Percentiles rank a stretch among this genome's conserved stretches.
Evolutionary conservation across 495 filamentous ascomycete species (phyloP).

Genomic region (Chaetomium cochliodes): DNA sequence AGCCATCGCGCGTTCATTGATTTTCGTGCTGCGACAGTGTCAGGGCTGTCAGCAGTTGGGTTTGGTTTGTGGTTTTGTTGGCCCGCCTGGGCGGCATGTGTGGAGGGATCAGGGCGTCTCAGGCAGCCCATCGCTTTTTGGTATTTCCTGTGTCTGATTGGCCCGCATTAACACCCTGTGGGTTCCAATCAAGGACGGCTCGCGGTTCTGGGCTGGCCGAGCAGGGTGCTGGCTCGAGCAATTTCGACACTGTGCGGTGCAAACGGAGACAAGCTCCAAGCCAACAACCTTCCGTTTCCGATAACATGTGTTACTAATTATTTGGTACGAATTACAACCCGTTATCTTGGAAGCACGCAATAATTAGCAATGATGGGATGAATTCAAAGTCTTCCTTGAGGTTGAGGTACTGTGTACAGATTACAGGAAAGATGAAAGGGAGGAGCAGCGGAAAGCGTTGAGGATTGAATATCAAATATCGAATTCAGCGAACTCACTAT

Average conservation of each 20-base stretch:
- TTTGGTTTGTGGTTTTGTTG: constrained; percentile 1
- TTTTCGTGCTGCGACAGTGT: constrained; percentile 9
- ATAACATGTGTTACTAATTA: neutral
- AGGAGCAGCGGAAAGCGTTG: no score
- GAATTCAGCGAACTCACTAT: no score
- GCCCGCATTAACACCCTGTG: neutral
- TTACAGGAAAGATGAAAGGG: no score
- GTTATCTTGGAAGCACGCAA: neutral
- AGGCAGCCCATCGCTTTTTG: neutral
- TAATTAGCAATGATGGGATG: neutral
- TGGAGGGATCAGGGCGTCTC: constrained; percentile 5
- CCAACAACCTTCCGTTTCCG: neutral
- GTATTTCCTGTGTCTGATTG: neutral
- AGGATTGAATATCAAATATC: no score
- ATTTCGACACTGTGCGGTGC: neutral
- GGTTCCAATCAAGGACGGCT: neutral
- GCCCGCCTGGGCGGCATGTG: neutral
- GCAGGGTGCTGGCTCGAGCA: neutral
- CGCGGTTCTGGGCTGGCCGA: neutral
- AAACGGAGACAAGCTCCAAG: neutral
- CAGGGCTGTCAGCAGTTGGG: neutral
- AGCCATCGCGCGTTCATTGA: neutral
- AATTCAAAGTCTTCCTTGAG: neutral
- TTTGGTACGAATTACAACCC: neutral
- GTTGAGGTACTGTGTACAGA: no score